Conservation (phyloP, 176 grass and related monocot genomes). For the Aegilops speltoides region DNA sequence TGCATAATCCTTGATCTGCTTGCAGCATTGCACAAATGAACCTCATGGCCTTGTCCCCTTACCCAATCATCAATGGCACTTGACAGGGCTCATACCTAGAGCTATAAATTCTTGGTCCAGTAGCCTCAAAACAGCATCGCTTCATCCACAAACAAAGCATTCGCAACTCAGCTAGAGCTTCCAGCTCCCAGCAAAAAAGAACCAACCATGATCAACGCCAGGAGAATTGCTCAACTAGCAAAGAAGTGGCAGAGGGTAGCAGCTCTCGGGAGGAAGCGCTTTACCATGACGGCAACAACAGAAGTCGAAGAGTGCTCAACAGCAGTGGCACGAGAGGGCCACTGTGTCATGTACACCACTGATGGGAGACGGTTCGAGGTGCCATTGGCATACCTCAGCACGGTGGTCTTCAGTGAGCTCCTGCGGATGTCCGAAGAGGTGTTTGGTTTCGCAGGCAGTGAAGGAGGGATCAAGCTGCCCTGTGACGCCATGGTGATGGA, state of each 20-base stretch:
- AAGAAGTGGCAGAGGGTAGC: constrained; percentile 65
- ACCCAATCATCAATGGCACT: not conserved
- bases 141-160: constrained; percentile 24
- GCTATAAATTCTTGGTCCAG: constrained; percentile 26
- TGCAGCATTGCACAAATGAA: not conserved
- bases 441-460: constrained; percentile 37
- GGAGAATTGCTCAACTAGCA: constrained; percentile 43
- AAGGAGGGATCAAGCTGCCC: constrained; percentile 41
- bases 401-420: constrained; percentile 27
- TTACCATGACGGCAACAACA: not conserved
- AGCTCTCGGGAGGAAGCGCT: constrained; percentile 18
- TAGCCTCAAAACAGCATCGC: not conserved
- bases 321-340: not conserved
- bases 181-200: not conserved
- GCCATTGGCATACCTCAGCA: constrained; percentile 28
- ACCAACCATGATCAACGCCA: constrained; percentile 43
- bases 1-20: constrained; percentile 2
- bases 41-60: not conserved
- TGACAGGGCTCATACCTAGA: not conserved
- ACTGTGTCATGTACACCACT: constrained; percentile 22
- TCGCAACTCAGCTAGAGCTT: not conserved
- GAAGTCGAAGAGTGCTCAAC: not conserved
- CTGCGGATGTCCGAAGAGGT: constrained; percentile 40
- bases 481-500: constrained; percentile 46
- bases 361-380: constrained; percentile 26